Conservation (phyloP, 1,284 basidiomycete species). For the Fomitopsis palustris region DNA sequence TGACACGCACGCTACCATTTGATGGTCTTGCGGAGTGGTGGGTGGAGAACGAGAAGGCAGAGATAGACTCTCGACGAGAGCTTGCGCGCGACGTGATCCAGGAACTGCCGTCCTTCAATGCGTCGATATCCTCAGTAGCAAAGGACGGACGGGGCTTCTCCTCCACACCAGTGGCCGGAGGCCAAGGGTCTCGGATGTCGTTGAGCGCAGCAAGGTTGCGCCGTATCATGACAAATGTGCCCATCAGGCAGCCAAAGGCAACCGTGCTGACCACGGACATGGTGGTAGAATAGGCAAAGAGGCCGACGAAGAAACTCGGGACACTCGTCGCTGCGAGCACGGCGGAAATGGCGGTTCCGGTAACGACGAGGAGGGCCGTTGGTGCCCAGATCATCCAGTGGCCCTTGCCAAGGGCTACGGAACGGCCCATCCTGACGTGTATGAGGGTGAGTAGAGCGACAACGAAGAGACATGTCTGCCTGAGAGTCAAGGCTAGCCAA, state of each 20-base stretch:
- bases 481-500: constrained; percentile 59
- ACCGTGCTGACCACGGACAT: constrained; percentile 49
- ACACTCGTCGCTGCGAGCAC: constrained; percentile 53
- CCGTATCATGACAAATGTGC: constrained; percentile 58
- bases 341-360: constrained; percentile 56
- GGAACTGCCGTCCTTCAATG: constrained; percentile 63
- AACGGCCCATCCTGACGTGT: constrained; percentile 63
- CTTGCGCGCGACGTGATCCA: constrained; percentile 69
- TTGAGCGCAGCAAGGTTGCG: constrained; percentile 54
- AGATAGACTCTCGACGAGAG: constrained; percentile 54
- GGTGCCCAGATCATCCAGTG: constrained; percentile 73
- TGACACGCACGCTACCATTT: constrained; percentile 32
- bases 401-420: constrained; percentile 58
- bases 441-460: constrained; percentile 58
- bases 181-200: constrained; percentile 52
- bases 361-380: constrained; percentile 45
- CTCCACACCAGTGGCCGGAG: constrained; percentile 45
- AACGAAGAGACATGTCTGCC: constrained; percentile 63
- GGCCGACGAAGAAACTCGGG: constrained; percentile 54
- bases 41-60: constrained; percentile 69
- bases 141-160: constrained; percentile 57
- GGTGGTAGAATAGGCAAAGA: constrained; percentile 52
- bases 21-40: constrained; percentile 33
- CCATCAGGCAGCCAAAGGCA: constrained; percentile 51
- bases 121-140: constrained; percentile 64